Conservation (phyloP, 2,329 filamentous ascomycete genomes). For the Penicillium sp. region DNA sequence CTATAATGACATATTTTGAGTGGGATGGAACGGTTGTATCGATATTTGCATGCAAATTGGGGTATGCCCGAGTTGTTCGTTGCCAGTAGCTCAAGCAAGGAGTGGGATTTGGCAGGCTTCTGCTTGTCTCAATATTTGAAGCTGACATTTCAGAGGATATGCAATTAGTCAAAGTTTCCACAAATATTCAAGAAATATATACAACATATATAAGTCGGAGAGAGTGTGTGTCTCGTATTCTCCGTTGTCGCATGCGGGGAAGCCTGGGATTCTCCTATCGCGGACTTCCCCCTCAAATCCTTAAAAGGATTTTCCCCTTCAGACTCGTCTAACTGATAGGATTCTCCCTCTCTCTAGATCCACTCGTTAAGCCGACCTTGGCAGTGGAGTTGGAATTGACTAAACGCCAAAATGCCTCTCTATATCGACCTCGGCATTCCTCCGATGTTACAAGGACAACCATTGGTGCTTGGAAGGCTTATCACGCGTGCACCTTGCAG, state of each 20-base stretch:
- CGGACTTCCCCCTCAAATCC: not conserved
- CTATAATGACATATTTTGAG: slow-evolving; percentile 15
- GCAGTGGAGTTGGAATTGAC: not conserved
- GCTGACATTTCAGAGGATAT: not conserved
- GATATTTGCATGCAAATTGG: slow-evolving; percentile 11
- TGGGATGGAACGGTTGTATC: slow-evolving; percentile 1
- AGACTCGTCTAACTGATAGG: too few species aligned
- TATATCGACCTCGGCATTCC: not conserved
- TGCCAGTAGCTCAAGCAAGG: slow-evolving; percentile 32
- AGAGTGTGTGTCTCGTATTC: not conserved
- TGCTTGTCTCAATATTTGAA: slow-evolving; percentile 7
- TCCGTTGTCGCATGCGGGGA: slow-evolving; percentile 2
- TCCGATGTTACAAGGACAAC: not conserved
- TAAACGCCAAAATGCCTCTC: not conserved
- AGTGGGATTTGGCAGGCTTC: slow-evolving; percentile 17
- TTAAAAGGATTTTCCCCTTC: not conserved
- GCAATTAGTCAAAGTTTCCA: not conserved
- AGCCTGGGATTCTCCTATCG: not conserved
- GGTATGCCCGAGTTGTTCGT: slow-evolving; percentile 18
- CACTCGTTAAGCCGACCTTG: not conserved
- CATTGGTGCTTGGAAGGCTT: slow-evolving; percentile 6
- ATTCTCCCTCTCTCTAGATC: not conserved
- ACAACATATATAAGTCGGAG: not conserved
- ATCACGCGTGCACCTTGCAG: slow-evolving; percentile 2
- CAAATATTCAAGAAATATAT: not conserved